Percentiles rank a stretch among this genome's conserved stretches.
Conservation (phyloP, 2,329 filamentous ascomycete genomes). For the Phialophora verrucosa region DNA sequence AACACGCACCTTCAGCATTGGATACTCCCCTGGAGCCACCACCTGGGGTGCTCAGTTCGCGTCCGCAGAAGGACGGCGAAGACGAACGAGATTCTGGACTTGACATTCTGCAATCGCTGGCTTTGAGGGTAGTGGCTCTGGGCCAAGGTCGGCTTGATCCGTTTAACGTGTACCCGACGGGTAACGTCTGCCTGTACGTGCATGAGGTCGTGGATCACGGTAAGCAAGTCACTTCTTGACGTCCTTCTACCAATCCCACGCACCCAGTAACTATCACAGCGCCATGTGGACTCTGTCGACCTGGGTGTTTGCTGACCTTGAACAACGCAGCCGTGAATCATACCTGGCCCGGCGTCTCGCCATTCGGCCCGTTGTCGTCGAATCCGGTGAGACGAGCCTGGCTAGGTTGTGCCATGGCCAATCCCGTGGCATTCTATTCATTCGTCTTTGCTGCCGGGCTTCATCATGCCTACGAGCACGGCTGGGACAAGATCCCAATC, state of each 20-base stretch:
- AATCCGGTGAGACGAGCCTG: conserved; percentile 7
- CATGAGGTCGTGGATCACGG: conserved; percentile 14
- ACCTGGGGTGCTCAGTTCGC: background rate
- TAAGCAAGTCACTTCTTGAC: background rate
- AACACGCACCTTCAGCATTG: background rate
- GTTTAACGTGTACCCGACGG: conserved; percentile 11
- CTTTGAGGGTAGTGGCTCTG: background rate
- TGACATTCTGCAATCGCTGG: background rate
- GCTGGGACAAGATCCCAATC: background rate
- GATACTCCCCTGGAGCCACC: background rate
- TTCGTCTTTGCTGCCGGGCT: conserved; percentile 14
- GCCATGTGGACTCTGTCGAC: background rate
- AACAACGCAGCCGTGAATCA: background rate
- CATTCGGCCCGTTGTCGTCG: background rate
- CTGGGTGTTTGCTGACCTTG: background rate
- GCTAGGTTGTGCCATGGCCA: conserved; percentile 2
- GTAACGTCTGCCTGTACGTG: background rate
- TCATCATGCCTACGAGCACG: conserved; percentile 6
- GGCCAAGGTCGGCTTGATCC: conserved; percentile 15
- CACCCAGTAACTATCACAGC: background rate
- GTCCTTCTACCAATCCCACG: background rate
- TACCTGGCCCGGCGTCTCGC: conserved; percentile 9
- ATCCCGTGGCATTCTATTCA: conserved; percentile 5
- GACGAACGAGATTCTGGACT: background rate
- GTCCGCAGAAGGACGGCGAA: background rate